Evolutionary conservation across 768 basidiomycete genomes (phyloP).

Genomic region (Boletus rubropictus): DNA sequence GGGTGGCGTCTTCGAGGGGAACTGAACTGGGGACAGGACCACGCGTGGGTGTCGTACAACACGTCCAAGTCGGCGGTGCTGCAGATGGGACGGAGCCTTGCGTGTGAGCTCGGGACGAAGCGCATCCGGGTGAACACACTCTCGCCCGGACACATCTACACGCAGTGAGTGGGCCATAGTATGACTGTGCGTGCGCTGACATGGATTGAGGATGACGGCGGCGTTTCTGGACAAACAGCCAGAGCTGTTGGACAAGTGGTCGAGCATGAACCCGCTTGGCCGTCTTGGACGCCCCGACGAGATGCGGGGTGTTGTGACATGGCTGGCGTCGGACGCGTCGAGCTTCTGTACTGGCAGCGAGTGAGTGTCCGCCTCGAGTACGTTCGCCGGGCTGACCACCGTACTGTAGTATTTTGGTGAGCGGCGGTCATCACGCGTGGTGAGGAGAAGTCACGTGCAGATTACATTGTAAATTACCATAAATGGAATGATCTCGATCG

Average conservation of each 20-base stretch:
- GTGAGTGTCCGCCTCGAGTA: conserved; percentile 36
- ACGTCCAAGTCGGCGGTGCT: conserved; percentile 71
- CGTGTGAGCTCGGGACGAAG: conserved; percentile 65
- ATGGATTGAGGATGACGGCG: conserved; percentile 59
- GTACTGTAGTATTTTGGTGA: conserved; percentile 25
- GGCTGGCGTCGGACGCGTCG: conserved; percentile 72
- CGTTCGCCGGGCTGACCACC: not conserved
- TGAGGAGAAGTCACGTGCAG: conserved; percentile 17
- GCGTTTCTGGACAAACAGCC: conserved; percentile 63
- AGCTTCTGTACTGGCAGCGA: conserved; percentile 81
- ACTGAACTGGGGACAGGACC: conserved; percentile 41
- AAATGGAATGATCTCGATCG: conserved; percentile 30
- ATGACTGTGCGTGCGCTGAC: conserved; percentile 4
- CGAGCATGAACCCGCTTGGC: conserved; percentile 60
- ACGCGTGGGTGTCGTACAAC: conserved; percentile 74
- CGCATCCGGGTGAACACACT: conserved; percentile 70
- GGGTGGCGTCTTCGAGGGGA: not conserved
- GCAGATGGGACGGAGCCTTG: conserved; percentile 80
- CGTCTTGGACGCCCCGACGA: conserved; percentile 70
- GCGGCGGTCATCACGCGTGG: conserved; percentile 31
- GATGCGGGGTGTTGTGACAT: conserved; percentile 61
- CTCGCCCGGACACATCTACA: conserved; percentile 75
- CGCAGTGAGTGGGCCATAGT: conserved; percentile 41
- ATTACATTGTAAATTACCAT: conserved; percentile 12
- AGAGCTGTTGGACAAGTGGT: conserved; percentile 61